These are phyloP conservation scores for Rhodamnia argentea DNA, from an alignment of 345 rosid genomes.

Conservation along the genomic window DNA sequence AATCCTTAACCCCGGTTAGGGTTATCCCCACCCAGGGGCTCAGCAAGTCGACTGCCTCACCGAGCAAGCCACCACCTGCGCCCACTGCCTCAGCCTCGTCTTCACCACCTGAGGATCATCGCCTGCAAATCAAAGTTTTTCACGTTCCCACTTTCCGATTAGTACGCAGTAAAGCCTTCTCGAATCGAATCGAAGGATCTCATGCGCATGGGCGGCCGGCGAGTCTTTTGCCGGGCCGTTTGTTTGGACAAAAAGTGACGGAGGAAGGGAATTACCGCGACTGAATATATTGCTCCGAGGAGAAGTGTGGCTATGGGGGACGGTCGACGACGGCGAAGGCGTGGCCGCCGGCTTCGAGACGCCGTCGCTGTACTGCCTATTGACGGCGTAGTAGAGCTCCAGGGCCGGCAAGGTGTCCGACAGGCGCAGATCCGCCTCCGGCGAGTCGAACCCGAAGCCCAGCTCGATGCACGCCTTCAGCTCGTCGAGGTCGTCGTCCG, in stretches of 20 bases:
- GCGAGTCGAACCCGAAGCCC: constrained; percentile 83
- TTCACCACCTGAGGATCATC: constrained; percentile 77
- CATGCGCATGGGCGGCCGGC: neutral
- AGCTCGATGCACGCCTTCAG: constrained; percentile 86
- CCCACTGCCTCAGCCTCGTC: constrained; percentile 88
- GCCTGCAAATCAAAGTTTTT: constrained; percentile 18
- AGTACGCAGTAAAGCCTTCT: neutral
- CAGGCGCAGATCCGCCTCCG: constrained; percentile 55
- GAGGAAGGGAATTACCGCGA: constrained; percentile 13
- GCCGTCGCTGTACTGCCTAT: constrained; percentile 46
- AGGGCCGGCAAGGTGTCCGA: constrained; percentile 83
- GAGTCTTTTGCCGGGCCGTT: neutral
- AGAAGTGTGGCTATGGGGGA: neutral
- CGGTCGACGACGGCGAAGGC: neutral
- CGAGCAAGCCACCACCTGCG: constrained; percentile 89
- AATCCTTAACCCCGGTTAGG: neutral
- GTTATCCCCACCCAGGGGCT: neutral
- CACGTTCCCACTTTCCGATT: neutral
- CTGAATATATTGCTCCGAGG: constrained; percentile 30
- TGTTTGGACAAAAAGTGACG: neutral
- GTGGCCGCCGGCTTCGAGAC: constrained; percentile 38
- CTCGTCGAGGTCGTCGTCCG: constrained; percentile 88
- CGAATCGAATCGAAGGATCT: no score
- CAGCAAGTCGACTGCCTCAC: constrained; percentile 47
- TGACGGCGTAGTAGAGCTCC: constrained; percentile 67